Evolutionary conservation across 495 filamentous ascomycete species (phyloP).

Genomic region (Rostrohypoxylon terebratum): DNA sequence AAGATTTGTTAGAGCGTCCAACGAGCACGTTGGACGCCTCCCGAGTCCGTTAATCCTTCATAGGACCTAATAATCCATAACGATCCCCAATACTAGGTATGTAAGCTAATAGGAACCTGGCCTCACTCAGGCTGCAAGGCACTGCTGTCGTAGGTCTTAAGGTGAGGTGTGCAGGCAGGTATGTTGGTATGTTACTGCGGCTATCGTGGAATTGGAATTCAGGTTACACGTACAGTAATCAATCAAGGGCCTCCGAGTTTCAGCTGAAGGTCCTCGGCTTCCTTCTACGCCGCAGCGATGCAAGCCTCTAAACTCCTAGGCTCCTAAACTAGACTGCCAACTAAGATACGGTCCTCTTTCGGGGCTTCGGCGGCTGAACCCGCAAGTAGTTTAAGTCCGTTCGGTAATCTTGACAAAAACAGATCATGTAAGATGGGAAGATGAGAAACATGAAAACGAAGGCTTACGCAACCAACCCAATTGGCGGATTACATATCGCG

Average conservation of each 20-base stretch:
- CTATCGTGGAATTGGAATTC: slow-evolving; percentile 39
- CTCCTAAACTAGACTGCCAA: neutral
- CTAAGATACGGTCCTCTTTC: slow-evolving; percentile 6
- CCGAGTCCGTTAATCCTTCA: neutral
- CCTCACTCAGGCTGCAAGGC: slow-evolving; percentile 30
- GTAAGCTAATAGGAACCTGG: neutral
- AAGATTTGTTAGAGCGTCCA: neutral
- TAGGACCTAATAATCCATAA: slow-evolving; percentile 4
- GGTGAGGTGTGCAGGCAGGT: neutral
- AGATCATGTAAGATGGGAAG: slow-evolving; percentile 1
- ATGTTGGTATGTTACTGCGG: slow-evolving; percentile 24
- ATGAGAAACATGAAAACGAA: neutral
- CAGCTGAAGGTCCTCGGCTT: slow-evolving; percentile 33
- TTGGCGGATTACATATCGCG: slow-evolving; percentile 12
- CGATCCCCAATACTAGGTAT: neutral
- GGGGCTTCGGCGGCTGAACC: slow-evolving; percentile 23
- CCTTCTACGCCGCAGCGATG: slow-evolving; percentile 27
- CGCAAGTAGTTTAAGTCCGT: slow-evolving; percentile 1
- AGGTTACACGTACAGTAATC: slow-evolving; percentile 37
- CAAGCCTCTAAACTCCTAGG: neutral
- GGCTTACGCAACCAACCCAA: slow-evolving; percentile 22
- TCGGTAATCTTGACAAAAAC: neutral
- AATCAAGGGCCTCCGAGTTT: slow-evolving; percentile 13
- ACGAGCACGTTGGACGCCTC: slow-evolving; percentile 1
- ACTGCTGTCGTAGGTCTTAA: slow-evolving; percentile 1